A percentile compares a stretch with the other conserved stretches of the same genome.
phyloP scores from a whole-genome alignment of 148 eudicot genomes.

The Simmondsia chinensis region DNA sequence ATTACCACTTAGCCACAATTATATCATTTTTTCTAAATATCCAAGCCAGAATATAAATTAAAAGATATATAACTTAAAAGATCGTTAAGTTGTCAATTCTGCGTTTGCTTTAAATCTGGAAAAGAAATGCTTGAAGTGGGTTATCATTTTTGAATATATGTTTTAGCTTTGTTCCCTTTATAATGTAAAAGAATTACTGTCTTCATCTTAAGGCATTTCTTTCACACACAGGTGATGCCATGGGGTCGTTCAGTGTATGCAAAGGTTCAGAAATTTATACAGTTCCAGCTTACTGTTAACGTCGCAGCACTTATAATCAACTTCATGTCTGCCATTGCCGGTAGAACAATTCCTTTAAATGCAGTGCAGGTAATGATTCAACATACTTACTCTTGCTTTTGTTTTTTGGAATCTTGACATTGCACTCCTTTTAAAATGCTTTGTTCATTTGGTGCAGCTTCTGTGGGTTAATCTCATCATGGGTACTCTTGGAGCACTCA shows the following conservation, averaged over 20 bases:
- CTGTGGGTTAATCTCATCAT: conserved; percentile 95
- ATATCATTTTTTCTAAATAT: no score
- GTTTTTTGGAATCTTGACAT: background rate
- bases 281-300: conserved; percentile 96
- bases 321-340: conserved; percentile 78
- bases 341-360: conserved; percentile 75
- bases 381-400: background rate
- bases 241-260: conserved; percentile 98
- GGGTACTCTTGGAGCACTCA: conserved; percentile 96
- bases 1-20: no score
- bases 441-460: conserved; percentile 39
- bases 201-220: conserved; percentile 4
- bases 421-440: background rate
- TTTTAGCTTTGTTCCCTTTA: no score
- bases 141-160: no score
- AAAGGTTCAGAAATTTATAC: conserved; percentile 91
- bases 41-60: no score
- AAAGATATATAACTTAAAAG: no score
- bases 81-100: no score
- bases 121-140: no score
- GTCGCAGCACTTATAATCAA: conserved; percentile 87
- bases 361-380: conserved; percentile 71
- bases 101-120: no score
- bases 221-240: conserved; percentile 61
- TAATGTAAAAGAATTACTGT: no score